Evolutionary conservation across 805 yeast species (phyloP), one percentile per base, ranked within the genome.

Genomic region (Yamadazyma endophytica): DNA sequence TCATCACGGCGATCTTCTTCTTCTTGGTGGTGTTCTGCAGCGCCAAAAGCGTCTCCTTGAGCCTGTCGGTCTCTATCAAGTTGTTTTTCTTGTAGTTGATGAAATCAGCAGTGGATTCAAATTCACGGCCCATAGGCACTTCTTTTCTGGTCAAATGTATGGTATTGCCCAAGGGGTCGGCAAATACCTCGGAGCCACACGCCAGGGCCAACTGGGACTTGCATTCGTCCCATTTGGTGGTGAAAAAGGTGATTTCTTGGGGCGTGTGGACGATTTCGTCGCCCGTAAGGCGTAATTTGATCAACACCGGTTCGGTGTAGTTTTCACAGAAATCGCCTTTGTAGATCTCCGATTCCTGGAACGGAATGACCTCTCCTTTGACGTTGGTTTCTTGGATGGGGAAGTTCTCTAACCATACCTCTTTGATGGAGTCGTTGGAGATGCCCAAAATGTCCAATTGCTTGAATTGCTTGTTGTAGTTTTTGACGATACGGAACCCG

Each of bases 321-420:
- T 42, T 42, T 20, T 49, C 50, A 21, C 64, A 48, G 17, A 40
- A 26, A 43, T 65, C 70, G 4, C 72, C 70, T 21, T 49, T 42
- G 39, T 65, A 65, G 21, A 61, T 52, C 3, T 39, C 34, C 47
- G 58, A 46, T 28, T 65, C 70, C 35, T 65, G 72, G 61, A 67
- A 60, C 4, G 72, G 72, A 21, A 47, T 47, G 18, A 56, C 33
- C 28, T 54, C 46, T 4, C 70, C 71, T 17, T 49, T 44, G 7
- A 31, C 36, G 34, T 63, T 68, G 13, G 42, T 13, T 29, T 54
- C 49, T 39, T 64, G 69, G 24, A 71, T 59, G 13, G 84, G 86
- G 52, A 77, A 81, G 14, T 78, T 61, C 52, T 81, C 84, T 28
- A 83, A 52, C 94, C 94, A 83, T 17, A 75, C 56, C 55, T 83